Percentiles rank a stretch among this genome's conserved stretches.
phyloP scores from a whole-genome alignment of 768 basidiomycete species.

The Xerocomus brunneocitrinus region DNA sequence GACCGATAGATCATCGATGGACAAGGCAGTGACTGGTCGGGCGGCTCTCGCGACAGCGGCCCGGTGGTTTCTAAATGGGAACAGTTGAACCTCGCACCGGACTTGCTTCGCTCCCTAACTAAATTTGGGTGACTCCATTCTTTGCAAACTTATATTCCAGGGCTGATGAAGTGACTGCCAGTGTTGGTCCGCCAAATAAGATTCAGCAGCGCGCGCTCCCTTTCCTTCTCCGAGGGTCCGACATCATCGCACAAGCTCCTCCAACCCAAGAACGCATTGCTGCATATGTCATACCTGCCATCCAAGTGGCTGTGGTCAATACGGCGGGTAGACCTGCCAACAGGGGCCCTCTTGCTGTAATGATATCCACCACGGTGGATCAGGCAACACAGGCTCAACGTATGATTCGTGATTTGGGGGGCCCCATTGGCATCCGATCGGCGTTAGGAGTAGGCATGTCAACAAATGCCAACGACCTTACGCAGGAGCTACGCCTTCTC shows the following conservation, averaged over 20 bases:
- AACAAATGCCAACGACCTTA: slow-evolving; percentile 52
- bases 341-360: slow-evolving; percentile 78
- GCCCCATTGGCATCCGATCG: slow-evolving; percentile 87
- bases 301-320: slow-evolving; percentile 73
- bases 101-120: slow-evolving; percentile 79
- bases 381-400: slow-evolving; percentile 97
- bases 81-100: slow-evolving; percentile 79
- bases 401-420: slow-evolving; percentile 92
- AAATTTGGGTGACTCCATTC: slow-evolving; percentile 80
- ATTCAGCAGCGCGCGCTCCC: slow-evolving; percentile 97
- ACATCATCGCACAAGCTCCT: slow-evolving; percentile 98
- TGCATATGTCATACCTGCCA: slow-evolving; percentile 90
- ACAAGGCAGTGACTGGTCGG: slow-evolving; percentile 52
- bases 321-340: slow-evolving; percentile 51
- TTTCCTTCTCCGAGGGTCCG: slow-evolving; percentile 87
- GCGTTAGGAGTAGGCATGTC: slow-evolving; percentile 83
- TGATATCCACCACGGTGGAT: slow-evolving; percentile 97
- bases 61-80: slow-evolving; percentile 95
- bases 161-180: slow-evolving; percentile 30
- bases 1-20: slow-evolving; percentile 48
- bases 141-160: slow-evolving; percentile 1
- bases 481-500: slow-evolving; percentile 75
- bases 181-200: slow-evolving; percentile 97
- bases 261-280: slow-evolving; percentile 98
- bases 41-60: slow-evolving; percentile 62